Base-by-base conservation (phyloP, 2,329 filamentous ascomycete species). In the Furcasterigmium furcatum region DNA sequence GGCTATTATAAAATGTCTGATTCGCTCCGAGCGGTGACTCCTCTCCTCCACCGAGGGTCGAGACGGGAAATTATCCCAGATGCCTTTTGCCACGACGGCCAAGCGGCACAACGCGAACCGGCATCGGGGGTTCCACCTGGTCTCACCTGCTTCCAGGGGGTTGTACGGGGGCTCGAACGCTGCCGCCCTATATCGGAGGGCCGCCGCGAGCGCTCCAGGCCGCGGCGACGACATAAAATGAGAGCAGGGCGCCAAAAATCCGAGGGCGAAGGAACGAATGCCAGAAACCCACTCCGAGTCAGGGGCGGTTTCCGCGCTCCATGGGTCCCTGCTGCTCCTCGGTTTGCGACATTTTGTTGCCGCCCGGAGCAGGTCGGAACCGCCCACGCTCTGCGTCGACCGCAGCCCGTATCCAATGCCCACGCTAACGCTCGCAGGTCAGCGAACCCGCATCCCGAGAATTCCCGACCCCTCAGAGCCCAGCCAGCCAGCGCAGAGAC, bases 171-270 rank as follows among this genome's bases (percentile, higher is more conserved):
- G 24, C 24, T 7, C 12, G 24, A 27, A 27, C 7, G 16, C 44
- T 30, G 42, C 47, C 44, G 47, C 41, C 50, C 50, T 52, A 51
- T 47, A 51, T 51, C 49, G 49, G 49, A 51, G 47, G 32, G 34
- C 36, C 44, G 24, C 24, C 24, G 12, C 44, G 44, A 27, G 35
- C 16, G n/a, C 16, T 30, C 16, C 32, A 22, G 30, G 39, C 16
- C 24, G 24, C 7, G 36, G 51, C 40, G 41, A 45, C 43, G 22
- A 34, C 40, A 29, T 29, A 41, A 29, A 25, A 25, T 27, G 38
- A 27, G 21, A 9, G 38, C 21, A 10, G 30, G 24, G 24, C 30
- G 14, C 46, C 32, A n/a, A n/a, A n/a, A n/a, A n/a, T n/a, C 9
- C 35, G 41, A 29, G 38, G n/a, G 20, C 27, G 30, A 16, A 24